Evolutionary conservation across 768 basidiomycete genomes (phyloP), one percentile per base, ranked within the genome.

Genomic region (Candolleomyces aberdarensis): DNA sequence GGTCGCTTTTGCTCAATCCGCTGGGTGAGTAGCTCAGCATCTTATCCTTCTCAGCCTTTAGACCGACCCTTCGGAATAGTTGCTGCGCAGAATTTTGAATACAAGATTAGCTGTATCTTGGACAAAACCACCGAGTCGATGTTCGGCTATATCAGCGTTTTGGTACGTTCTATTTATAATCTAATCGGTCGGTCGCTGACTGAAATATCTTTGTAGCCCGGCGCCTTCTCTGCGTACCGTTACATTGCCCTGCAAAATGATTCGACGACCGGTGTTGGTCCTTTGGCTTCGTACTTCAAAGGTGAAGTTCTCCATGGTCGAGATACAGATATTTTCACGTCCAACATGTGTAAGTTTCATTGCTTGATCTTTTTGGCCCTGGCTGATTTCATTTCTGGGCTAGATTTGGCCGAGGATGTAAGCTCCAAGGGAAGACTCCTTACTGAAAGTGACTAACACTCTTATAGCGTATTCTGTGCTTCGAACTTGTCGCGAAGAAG

Each of bases 11-110:
- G 56, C 67, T 94, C 62, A 98, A 97, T 69, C 95, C 95, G 0
- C 78, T 97, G 19, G 91, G 89, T 89, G 68, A 26, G 78, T 65
- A 29, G 39, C 53, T 41, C 58, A 26, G 54, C 15, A 41, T 17
- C 56, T 44, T 40, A n/a, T 19, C 8, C 8, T 41, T 47, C 26
- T 26, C 26, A 26, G 3, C 19, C 20, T 6, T 22, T 4, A 43
- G 10, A 41, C 3, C 41, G 26, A 15, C 39, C 50, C 56, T 11
- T 40, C 31, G 22, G 29, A 57, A 40, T 29, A 91, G 91, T 96
- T 4, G 95, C 96, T 0, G 92, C 94, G 0, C 96, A 97, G 71
- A 96, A 97, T 70, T 98, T 96, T 69, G 93, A 96, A 74, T 96
- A 96, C 76, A 96, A 96, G 74, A 83, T 91, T 63, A 89, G 91